phyloP scores from a whole-genome alignment of 192 early-diverging fungal species.

The Coemansia sp. region DNA sequence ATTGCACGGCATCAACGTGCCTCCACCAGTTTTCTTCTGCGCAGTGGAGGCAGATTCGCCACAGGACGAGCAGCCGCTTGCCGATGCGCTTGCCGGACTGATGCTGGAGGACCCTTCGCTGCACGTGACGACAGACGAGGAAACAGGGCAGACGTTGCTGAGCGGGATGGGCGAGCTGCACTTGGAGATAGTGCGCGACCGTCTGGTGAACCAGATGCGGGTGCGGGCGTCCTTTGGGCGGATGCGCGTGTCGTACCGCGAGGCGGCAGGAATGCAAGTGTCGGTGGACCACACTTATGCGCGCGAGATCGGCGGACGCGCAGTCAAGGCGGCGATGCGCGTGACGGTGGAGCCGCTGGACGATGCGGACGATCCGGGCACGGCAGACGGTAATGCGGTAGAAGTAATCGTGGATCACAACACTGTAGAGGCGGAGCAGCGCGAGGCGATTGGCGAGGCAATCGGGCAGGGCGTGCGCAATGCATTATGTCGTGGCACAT shows the following conservation, averaged over 20 bases:
- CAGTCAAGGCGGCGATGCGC: slow-evolving; percentile 58
- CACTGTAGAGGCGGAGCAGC: slow-evolving; percentile 2
- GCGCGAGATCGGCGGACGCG: slow-evolving; percentile 70
- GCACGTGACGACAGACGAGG: slow-evolving; percentile 67
- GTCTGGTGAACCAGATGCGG: slow-evolving; percentile 78
- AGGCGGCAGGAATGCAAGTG: slow-evolving; percentile 57
- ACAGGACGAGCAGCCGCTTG: slow-evolving; percentile 73
- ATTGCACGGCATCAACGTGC: slow-evolving; percentile 76
- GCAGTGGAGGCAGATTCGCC: slow-evolving; percentile 74
- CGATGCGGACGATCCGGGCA: background rate
- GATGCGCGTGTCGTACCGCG: slow-evolving; percentile 86
- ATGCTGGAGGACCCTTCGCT: slow-evolving; percentile 88
- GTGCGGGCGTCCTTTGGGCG: slow-evolving; percentile 78
- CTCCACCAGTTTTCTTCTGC: slow-evolving; percentile 84
- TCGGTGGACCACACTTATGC: slow-evolving; percentile 59
- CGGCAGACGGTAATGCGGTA: too few species aligned
- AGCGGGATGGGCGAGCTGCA: slow-evolving; percentile 96
- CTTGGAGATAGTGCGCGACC: slow-evolving; percentile 83
- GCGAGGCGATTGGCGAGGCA: slow-evolving; percentile 48
- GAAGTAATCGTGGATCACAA: too few species aligned
- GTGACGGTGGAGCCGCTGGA: slow-evolving; percentile 57
- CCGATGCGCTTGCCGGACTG: slow-evolving; percentile 69
- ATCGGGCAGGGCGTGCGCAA: slow-evolving; percentile 66
- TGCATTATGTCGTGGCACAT: slow-evolving; percentile 71
- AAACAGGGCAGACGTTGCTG: slow-evolving; percentile 85